These are phyloP conservation scores for Zangia roseola DNA, from an alignment of 768 basidiomycete species.

Conservation along the genomic window DNA sequence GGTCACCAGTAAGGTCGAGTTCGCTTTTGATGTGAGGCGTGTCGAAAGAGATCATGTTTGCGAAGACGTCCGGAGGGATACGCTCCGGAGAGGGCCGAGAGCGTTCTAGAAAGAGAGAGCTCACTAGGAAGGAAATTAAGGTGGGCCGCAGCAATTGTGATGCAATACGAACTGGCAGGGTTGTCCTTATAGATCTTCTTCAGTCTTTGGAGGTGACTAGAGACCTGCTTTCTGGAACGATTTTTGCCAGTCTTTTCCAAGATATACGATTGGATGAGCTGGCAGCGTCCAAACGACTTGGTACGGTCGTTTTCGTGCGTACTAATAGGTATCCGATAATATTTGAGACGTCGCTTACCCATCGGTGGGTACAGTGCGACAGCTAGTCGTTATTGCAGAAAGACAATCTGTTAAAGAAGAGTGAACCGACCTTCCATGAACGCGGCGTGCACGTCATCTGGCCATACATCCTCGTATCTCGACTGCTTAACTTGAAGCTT, in stretches of 20 bases:
- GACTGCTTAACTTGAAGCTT: constrained; percentile 33
- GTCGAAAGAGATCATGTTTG: constrained; percentile 6
- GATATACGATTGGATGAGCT: constrained; percentile 39
- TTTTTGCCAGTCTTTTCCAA: constrained; percentile 38
- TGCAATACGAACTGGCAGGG: constrained; percentile 29
- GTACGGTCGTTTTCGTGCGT: constrained; percentile 13
- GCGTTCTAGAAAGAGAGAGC: constrained; percentile 25
- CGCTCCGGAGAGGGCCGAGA: constrained; percentile 13
- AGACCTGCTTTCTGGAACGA: constrained; percentile 40
- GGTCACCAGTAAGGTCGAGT: constrained; percentile 3
- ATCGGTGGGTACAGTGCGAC: constrained; percentile 34
- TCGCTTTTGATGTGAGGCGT: constrained; percentile 15
- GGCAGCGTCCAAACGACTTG: constrained; percentile 39
- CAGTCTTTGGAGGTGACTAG: constrained; percentile 38
- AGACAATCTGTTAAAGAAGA: background rate
- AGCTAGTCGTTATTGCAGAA: constrained; percentile 21
- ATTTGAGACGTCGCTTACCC: constrained; percentile 37
- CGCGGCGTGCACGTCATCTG: constrained; percentile 34
- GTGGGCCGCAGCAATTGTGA: background rate
- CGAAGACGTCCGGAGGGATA: constrained; percentile 11
- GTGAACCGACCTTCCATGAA: constrained; percentile 35
- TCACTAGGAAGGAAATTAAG: constrained; percentile 17
- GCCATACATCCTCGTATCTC: constrained; percentile 35
- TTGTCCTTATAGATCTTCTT: constrained; percentile 35
- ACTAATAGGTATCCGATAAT: constrained; percentile 29